Evolutionary conservation across 176 grass and related monocot species (phyloP), one percentile per base, ranked within the genome.

Genomic region (Carex littledalei): DNA sequence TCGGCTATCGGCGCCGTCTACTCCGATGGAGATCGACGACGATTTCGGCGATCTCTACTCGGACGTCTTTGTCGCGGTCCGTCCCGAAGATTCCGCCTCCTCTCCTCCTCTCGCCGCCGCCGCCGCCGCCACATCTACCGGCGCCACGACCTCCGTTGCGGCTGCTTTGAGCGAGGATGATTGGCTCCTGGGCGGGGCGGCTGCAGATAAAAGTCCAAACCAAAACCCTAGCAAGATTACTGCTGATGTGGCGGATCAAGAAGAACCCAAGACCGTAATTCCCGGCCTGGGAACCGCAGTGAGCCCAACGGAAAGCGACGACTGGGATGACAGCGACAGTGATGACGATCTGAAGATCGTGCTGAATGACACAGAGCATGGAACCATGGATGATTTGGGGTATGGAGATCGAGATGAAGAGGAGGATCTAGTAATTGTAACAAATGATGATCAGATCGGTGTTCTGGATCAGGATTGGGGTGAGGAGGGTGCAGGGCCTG

Each of bases 1-100:
- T 45, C 7, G 43, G 43, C 43, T 0, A 45, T 45, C 43, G 43
- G 8, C 6, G 43, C 4, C 0, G 4, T 39, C 24, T 74, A 31
- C 63, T n/a, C 66, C 72, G 59, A 98, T 98, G 96, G 96, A 99
- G 12, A 90, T 93, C 21, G 96, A 99, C 61, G 96, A 99, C 87
- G 96, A 95, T 67, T 99, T 99, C 87, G 96, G 96, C 55, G 96
- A 95, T 85, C 96, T 99, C 76, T 99, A 99, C 85, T 92, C 96
- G 17, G 93, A 99, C 47, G 89, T 95, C 62, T 66, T 89, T 65
- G 22, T 84, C 22, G 81, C 90, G 5, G 10, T 49, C 45, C 67
- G 21, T 26, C 63, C 57, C 4, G 14, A 59, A 34, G 18, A 14
- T 53, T 11, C 29, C 17, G 16, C 8, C 6, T 34, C 17, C 45